Evolutionary conservation across 2,329 filamentous ascomycete species (phyloP), one percentile per base, ranked within the genome.

Genomic region (Penicillium sp.): DNA sequence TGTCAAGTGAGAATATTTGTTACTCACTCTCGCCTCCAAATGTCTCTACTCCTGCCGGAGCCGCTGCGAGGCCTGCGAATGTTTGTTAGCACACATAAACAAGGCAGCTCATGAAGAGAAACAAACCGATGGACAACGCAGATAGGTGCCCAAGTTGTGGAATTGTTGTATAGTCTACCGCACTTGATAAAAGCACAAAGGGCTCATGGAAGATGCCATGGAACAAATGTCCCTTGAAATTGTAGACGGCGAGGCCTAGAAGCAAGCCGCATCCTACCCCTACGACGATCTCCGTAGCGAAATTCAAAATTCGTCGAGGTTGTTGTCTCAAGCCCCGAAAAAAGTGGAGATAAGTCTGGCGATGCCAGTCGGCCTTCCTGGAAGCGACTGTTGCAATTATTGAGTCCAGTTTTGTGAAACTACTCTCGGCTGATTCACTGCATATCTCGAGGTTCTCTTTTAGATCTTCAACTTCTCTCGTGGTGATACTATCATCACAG

Each of bases 301-400:
- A 28, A 28, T 28, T 28, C 5, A 10, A 28, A 10, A 28, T 28
- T 28, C 24, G 55, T 45, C 83, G 82, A 58, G 80, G 81, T 68
- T 87, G 84, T 67, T 87, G 84, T 3, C 81, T 72, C 58, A 84
- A 75, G 5, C 82, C 77, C 2, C 84, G 78, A 2, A 67, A 62
- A 34, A 83, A 74, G 60, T 82, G 85, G 19, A 83, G 79, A 71
- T 76, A 81, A 0, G 76, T 69, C 70, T 87, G 83, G 44, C 76
- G 76, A 33, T 71, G 58, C 60, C 46, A 48, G 5, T 28, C 10
- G 24, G 24, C 24, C 24, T 28, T 28, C 10, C 24, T 28, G 5
- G 24, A 28, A 28, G 24, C 24, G 10, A 28, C 24, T 28, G 10
- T 28, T 10, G 5, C 24, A 10, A 10, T 10, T 10, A 28, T 28